Conservation (phyloP, 1,139 yeast genomes). For the Magnusiomyces ingens region DNA sequence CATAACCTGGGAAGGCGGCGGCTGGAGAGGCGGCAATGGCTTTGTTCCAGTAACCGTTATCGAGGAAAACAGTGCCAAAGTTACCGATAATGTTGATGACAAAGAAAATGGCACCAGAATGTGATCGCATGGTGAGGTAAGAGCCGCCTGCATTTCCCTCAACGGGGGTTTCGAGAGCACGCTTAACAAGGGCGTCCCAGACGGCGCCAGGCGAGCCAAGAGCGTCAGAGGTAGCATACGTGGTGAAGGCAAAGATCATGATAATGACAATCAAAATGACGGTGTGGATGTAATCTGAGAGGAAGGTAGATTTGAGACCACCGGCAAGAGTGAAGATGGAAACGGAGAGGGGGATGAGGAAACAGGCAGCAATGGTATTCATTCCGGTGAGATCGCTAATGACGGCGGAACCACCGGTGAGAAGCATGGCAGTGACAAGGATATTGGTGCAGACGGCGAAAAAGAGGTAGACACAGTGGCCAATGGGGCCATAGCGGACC, state of each 20-base stretch:
- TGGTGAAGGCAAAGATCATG: conserved; percentile 31
- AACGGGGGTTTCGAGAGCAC: conserved; percentile 54
- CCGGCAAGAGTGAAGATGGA: conserved; percentile 78
- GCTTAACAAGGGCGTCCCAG: conserved; percentile 59
- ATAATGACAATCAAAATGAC: conserved; percentile 40
- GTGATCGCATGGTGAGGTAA: conserved; percentile 68
- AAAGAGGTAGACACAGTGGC: conserved; percentile 63
- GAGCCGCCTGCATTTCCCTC: conserved; percentile 72
- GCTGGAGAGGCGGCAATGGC: conserved; percentile 84
- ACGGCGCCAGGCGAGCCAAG: conserved; percentile 78
- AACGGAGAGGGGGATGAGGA: conserved; percentile 76
- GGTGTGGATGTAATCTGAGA: conserved; percentile 81
- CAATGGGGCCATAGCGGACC: conserved; percentile 59
- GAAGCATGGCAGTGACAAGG: conserved; percentile 78
- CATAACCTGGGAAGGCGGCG: conserved; percentile 84
- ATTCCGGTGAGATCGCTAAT: conserved; percentile 74
- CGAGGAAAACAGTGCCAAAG: conserved; percentile 83
- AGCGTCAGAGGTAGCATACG: conserved; percentile 46
- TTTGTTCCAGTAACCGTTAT: conserved; percentile 79
- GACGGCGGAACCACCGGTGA: conserved; percentile 82
- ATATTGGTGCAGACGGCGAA: conserved; percentile 85
- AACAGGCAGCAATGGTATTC: conserved; percentile 74
- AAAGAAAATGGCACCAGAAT: conserved; percentile 71
- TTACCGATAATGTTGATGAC: conserved; percentile 80
- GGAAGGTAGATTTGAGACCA: conserved; percentile 83